phyloP scores from a whole-genome alignment of 2,329 filamentous ascomycete genomes.

The Acarospora socialis region DNA sequence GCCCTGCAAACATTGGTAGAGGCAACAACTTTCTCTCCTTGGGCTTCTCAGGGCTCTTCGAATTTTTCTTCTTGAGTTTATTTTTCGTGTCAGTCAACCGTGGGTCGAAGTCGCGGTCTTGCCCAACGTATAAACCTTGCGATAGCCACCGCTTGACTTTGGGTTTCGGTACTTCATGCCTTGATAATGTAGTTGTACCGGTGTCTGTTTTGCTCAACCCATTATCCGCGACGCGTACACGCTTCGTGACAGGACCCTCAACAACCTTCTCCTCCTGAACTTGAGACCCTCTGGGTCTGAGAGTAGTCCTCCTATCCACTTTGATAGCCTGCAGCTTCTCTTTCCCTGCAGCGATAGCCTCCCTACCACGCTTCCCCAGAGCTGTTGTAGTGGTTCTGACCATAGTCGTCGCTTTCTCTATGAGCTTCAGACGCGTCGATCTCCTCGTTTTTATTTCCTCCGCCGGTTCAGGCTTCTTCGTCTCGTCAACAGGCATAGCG shows the following conservation, averaged over 20 bases:
- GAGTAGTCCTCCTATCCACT: constrained; percentile 39
- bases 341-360: constrained; percentile 36
- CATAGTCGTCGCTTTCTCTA: constrained; percentile 32
- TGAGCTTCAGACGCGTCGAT: constrained; percentile 30
- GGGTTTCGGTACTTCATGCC: constrained; percentile 28
- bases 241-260: constrained; percentile 25
- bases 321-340: constrained; percentile 37
- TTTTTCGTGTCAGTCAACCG: constrained; percentile 36
- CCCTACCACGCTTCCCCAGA: constrained; percentile 47
- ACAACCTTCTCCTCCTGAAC: constrained; percentile 7
- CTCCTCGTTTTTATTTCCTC: constrained; percentile 15
- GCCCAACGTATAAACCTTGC: constrained; percentile 78
- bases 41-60: constrained; percentile 21
- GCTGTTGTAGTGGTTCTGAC: constrained; percentile 35
- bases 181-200: constrained; percentile 14
- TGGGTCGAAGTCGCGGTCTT: constrained; percentile 39
- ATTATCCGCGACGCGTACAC: constrained; percentile 19
- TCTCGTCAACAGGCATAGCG: constrained; percentile 10
- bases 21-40: constrained; percentile 49
- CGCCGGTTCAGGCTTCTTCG: constrained; percentile 7
- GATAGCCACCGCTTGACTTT: constrained; percentile 61
- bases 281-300: constrained; percentile 34
- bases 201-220: not conserved
- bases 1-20: constrained; percentile 62
- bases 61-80: constrained; percentile 21